Base-by-base conservation (phyloP, 352 stramenopile genomes). In the Pythium periplocum region DNA sequence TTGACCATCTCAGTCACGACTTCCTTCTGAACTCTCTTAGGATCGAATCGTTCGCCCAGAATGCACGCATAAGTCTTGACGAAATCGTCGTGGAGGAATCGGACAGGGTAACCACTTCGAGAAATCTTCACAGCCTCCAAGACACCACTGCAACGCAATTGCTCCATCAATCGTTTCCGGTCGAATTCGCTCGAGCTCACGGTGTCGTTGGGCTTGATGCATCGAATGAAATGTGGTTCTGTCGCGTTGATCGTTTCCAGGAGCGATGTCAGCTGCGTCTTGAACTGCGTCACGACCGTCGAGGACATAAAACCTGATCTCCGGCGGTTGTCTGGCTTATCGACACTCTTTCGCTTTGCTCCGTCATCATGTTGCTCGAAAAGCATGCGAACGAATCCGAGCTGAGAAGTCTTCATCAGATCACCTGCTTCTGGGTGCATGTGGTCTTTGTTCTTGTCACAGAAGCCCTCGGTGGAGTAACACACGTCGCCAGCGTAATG, bases 181-280 rank as follows among this genome's bases (percentile, higher is more conserved):
- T 92, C 76, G 17, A 96, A 90, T 26, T 73, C 52, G 4, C 59
- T 71, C 4, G 76, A 65, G 36, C 80, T 88, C 2, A 68, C 71
- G 32, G 69, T 57, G 42, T 94, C 85, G 41, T 96, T 96, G 1
- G 86, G 86, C 57, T 96, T 96, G 37, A 96, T 90, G 53, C 87
- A 96, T 6, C 87, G 86, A 62, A 96, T 86, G 61, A 95, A 96
- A 57, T 96, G 87, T 8, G 96, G 95, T 45, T 98, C 81, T 0
- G 95, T 98, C 7, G 78, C 83, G 61, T 98, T 96, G 11, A 99
- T 71, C 17, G 97, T 93, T 1, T 93, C 83, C 8, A 99, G 75
- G 46, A 99, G 80, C 9, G 86, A 78, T 32, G 65, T 85, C 1
- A 99, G 71, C 54, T 99, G 96, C 30, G 65, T 89, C 49, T 95